Percentiles rank a stretch among this genome's conserved stretches.
These are phyloP conservation scores for Hypsizygus marmoreus DNA, from an alignment of 768 basidiomycete genomes.

Conservation along the genomic window DNA sequence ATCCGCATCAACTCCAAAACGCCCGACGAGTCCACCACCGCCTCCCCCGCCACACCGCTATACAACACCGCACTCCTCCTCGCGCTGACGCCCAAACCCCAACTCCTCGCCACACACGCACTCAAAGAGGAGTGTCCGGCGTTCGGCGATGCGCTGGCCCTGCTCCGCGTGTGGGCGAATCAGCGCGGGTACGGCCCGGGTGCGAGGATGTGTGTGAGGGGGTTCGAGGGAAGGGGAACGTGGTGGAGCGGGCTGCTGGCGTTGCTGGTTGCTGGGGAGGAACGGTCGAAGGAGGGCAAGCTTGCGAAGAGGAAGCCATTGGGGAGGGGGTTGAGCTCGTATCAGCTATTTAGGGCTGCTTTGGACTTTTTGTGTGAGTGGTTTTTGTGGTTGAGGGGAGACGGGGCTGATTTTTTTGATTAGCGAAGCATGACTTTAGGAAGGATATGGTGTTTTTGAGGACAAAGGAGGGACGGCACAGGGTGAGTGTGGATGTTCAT, in stretches of 20 bases:
- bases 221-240: conserved; percentile 67
- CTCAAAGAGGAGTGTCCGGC: conserved; percentile 58
- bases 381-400: not conserved
- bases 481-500: conserved; percentile 38
- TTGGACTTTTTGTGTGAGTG: conserved; percentile 80
- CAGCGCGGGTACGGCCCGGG: conserved; percentile 79
- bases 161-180: conserved; percentile 89
- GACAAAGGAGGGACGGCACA: conserved; percentile 52
- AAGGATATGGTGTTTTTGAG: conserved; percentile 62
- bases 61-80: conserved; percentile 79
- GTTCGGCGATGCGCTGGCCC: conserved; percentile 71
- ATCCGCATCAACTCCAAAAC: conserved; percentile 25
- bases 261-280: conserved; percentile 68
- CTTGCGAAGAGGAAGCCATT: conserved; percentile 53
- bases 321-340: conserved; percentile 84
- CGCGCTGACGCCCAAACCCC: conserved; percentile 45
- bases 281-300: conserved; percentile 33
- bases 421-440: conserved; percentile 74
- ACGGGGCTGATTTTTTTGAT: conserved; percentile 8
- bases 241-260: conserved; percentile 72
- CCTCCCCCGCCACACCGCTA: conserved; percentile 61
- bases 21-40: conserved; percentile 21
- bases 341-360: conserved; percentile 85
- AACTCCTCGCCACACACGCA: conserved; percentile 56
- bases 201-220: conserved; percentile 55